Conservation (phyloP, 805 yeast species). For the Zygosaccharomyces gambellarensis region DNA sequence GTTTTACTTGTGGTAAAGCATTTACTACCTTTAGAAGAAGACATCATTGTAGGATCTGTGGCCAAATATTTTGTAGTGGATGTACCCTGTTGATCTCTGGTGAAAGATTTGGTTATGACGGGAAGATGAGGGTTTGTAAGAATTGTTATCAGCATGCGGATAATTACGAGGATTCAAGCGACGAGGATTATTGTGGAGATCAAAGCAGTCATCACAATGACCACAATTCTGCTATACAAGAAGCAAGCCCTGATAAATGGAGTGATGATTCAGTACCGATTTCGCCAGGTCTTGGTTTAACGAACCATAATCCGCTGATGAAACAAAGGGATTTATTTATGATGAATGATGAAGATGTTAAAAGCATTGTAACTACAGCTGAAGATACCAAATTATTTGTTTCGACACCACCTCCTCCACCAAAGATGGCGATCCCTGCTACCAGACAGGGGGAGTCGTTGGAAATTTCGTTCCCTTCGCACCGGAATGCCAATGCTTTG, state of each 20-base stretch:
- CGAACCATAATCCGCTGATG: conserved; percentile 6
- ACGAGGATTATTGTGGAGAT: conserved; percentile 40
- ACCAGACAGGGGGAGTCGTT: conserved; percentile 74
- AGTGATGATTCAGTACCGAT: neutral
- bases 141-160: conserved; percentile 62
- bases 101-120: conserved; percentile 55
- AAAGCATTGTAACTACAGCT: conserved; percentile 32
- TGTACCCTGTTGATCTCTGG: conserved; percentile 76
- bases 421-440: conserved; percentile 78
- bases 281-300: neutral
- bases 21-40: conserved; percentile 84
- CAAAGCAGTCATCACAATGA: conserved; percentile 13
- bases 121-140: conserved; percentile 71
- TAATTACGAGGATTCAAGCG: conserved; percentile 70
- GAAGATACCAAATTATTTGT: conserved; percentile 35
- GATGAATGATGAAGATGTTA: conserved; percentile 32
- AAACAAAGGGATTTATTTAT: conserved; percentile 22
- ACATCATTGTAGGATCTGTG: conserved; percentile 94
- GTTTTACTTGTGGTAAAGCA: conserved; percentile 73
- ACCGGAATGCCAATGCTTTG: conserved; percentile 3
- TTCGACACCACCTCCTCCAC: conserved; percentile 52
- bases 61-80: conserved; percentile 84
- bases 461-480: conserved; percentile 50
- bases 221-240: conserved; percentile 11
- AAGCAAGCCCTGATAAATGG: conserved; percentile 7